These are phyloP conservation scores for Ramalina intermedia DNA, from an alignment of 495 filamentous ascomycete genomes.

Conservation along the genomic window DNA sequence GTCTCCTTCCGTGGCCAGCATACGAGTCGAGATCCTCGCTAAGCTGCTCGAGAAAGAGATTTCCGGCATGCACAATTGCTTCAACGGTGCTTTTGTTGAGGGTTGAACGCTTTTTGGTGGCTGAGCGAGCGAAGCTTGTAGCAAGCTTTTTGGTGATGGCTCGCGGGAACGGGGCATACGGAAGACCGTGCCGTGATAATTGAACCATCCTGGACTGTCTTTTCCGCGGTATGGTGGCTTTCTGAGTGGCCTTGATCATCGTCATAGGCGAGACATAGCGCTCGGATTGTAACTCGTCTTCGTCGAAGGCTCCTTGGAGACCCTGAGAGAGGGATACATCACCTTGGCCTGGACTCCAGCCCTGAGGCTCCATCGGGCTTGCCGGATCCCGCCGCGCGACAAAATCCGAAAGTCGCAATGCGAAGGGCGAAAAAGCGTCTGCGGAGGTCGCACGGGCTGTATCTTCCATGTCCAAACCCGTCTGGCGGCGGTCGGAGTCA, in stretches of 20 bases:
- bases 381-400: neutral
- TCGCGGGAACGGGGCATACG: slow-evolving; percentile 58
- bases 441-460: neutral
- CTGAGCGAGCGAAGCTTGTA: slow-evolving; percentile 48
- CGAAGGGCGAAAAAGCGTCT: slow-evolving; percentile 2
- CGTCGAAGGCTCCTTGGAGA: neutral
- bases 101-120: slow-evolving; percentile 43
- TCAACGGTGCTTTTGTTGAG: slow-evolving; percentile 58
- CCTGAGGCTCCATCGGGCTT: slow-evolving; percentile 17
- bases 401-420: slow-evolving; percentile 3
- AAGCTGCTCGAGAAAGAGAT: slow-evolving; percentile 81
- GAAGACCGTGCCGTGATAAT: slow-evolving; percentile 58
- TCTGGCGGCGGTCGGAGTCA: neutral
- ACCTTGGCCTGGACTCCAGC: slow-evolving; percentile 11
- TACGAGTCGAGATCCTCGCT: slow-evolving; percentile 66
- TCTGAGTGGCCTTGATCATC: neutral
- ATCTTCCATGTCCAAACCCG: neutral
- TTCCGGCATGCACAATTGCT: slow-evolving; percentile 61
- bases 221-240: slow-evolving; percentile 6
- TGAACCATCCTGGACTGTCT: slow-evolving; percentile 37
- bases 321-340: neutral
- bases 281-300: slow-evolving; percentile 17
- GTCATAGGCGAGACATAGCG: slow-evolving; percentile 1
- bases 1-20: slow-evolving; percentile 65
- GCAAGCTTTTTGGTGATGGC: slow-evolving; percentile 63